phyloP scores from a whole-genome alignment of 345 rosid species.

The Heritiera fomes region DNA sequence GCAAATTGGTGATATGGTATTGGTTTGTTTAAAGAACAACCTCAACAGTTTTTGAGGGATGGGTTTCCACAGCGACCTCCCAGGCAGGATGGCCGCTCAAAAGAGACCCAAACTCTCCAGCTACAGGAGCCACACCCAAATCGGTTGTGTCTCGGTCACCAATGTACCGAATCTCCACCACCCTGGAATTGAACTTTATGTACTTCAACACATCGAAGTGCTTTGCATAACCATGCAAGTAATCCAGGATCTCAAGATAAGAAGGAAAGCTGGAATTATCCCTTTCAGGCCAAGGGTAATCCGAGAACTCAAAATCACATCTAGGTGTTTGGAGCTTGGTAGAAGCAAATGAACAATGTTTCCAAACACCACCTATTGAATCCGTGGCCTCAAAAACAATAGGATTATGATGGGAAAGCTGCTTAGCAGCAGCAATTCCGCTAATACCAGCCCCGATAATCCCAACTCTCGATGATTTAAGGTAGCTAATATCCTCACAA shows the following conservation, averaged over 20 bases:
- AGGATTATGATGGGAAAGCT: slow-evolving; percentile 37
- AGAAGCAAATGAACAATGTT: slow-evolving; percentile 43
- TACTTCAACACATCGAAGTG: slow-evolving; percentile 44
- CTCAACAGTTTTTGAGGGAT: slow-evolving; percentile 30
- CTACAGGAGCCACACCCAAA: not conserved
- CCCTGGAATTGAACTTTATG: slow-evolving; percentile 44
- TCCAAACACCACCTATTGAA: slow-evolving; percentile 75
- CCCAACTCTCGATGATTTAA: slow-evolving; percentile 41
- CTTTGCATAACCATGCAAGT: slow-evolving; percentile 39
- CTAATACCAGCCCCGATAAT: slow-evolving; percentile 70
- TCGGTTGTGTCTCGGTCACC: slow-evolving; percentile 13
- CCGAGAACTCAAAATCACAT: slow-evolving; percentile 43
- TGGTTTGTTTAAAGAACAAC: slow-evolving; percentile 14
- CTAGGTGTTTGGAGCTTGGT: slow-evolving; percentile 53
- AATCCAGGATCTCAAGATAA: slow-evolving; percentile 36
- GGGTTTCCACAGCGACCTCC: slow-evolving; percentile 42
- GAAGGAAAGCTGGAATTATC: slow-evolving; percentile 44
- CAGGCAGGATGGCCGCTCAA: slow-evolving; percentile 40
- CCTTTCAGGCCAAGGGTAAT: slow-evolving; percentile 47
- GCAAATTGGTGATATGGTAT: not conserved
- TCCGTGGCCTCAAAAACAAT: slow-evolving; percentile 48
- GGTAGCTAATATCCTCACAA: slow-evolving; percentile 7
- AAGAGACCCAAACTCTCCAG: slow-evolving; percentile 31
- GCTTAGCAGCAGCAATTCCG: slow-evolving; percentile 52
- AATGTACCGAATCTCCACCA: slow-evolving; percentile 32